phyloP scores from a whole-genome alignment of 306 rosid species.

The Betula pendula region DNA sequence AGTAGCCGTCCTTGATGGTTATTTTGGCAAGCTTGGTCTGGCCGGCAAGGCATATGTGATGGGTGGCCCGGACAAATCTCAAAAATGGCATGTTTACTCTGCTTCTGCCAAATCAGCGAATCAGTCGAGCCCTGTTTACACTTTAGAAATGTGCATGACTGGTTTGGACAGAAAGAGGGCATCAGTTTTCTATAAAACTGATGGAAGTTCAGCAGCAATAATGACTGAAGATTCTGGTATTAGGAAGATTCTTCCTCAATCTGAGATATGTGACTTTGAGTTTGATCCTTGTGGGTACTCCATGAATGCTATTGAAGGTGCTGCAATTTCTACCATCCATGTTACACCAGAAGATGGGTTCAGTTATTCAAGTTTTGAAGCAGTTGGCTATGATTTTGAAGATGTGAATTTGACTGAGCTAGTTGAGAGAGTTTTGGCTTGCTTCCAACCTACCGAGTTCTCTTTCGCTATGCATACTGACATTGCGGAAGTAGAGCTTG shows the following conservation, averaged over 20 bases:
- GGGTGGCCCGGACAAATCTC: conserved; percentile 43
- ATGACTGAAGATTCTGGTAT: conserved; percentile 61
- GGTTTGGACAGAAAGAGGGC: conserved; percentile 53
- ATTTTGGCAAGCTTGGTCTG: conserved; percentile 56
- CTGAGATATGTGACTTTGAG: conserved; percentile 80
- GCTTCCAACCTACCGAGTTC: conserved; percentile 80
- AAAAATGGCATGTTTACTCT: conserved; percentile 64
- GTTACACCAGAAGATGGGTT: conserved; percentile 97
- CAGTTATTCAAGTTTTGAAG: conserved; percentile 94
- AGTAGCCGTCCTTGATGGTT: conserved; percentile 48
- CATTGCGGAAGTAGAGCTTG: conserved; percentile 27
- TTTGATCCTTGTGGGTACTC: conserved; percentile 97
- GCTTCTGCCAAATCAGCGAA: conserved; percentile 37
- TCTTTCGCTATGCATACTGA: conserved; percentile 75
- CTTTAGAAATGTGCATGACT: conserved; percentile 73
- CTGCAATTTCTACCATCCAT: conserved; percentile 85
- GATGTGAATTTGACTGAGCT: conserved; percentile 44
- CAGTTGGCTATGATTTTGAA: conserved; percentile 66
- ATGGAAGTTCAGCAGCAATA: conserved; percentile 37
- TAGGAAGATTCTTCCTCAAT: conserved; percentile 55
- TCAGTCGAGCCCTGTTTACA: conserved; percentile 31
- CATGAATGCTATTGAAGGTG: conserved; percentile 83
- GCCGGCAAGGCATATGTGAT: conserved; percentile 49
- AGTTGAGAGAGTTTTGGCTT: conserved; percentile 66
- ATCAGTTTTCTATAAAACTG: conserved; percentile 49